A percentile compares a stretch with the other conserved stretches of the same genome.
Evolutionary conservation across 306 rosid species (phyloP).

Genomic region (Quercus wislizeni): DNA sequence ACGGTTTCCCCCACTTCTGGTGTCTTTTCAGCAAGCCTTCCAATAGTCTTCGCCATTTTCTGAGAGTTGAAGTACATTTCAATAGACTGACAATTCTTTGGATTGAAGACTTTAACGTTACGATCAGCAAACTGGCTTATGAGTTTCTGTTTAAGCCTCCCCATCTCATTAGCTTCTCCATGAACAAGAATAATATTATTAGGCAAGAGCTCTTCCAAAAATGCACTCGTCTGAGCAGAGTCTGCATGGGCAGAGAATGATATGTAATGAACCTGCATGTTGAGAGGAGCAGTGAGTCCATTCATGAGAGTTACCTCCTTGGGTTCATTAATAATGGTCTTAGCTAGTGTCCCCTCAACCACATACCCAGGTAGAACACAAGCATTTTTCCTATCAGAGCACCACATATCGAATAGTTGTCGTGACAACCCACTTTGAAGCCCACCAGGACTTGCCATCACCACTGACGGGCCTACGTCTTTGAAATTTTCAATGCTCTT

Average conservation of each 20-base stretch:
- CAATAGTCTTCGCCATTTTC: constrained; percentile 92
- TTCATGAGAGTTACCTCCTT: constrained; percentile 92
- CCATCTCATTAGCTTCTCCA: constrained; percentile 97
- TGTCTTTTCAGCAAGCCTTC: constrained; percentile 73
- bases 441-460: constrained; percentile 97
- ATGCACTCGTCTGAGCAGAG: constrained; percentile 89
- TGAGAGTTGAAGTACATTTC: constrained; percentile 92
- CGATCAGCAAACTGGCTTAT: constrained; percentile 73
- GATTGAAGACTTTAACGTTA: constrained; percentile 78
- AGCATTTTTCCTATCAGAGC: constrained; percentile 84
- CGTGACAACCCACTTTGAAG: constrained; percentile 92
- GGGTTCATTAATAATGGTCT: constrained; percentile 84
- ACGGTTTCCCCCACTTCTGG: constrained; percentile 73
- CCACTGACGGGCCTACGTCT: constrained; percentile 86
- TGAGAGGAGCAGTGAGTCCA: constrained; percentile 82
- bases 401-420: constrained; percentile 90
- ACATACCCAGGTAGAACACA: constrained; percentile 85
- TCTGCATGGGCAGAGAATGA: constrained; percentile 98
- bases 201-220: constrained; percentile 90
- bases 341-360: constrained; percentile 92
- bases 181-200: constrained; percentile 94
- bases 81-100: constrained; percentile 89
- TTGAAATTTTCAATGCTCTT: constrained; percentile 82
- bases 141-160: constrained; percentile 93
- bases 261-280: constrained; percentile 93